Conservation (phyloP, 768 basidiomycete species). For the Amanita pseudoporphyria region DNA sequence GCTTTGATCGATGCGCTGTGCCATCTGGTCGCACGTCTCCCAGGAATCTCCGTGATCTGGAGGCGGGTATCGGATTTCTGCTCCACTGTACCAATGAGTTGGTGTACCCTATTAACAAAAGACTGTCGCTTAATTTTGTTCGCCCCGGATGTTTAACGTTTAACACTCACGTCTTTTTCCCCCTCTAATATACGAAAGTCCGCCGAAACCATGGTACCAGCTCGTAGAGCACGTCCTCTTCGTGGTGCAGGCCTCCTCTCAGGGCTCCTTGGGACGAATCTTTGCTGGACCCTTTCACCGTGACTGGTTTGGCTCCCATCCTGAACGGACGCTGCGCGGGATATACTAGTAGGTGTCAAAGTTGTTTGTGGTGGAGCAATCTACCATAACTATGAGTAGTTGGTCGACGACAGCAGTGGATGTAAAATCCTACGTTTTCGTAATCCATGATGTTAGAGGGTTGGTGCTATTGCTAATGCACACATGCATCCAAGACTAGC, state of each 20-base stretch:
- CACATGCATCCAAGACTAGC: too few species aligned
- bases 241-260: not conserved
- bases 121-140: not conserved
- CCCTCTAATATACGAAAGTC: not conserved
- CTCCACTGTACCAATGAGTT: not conserved
- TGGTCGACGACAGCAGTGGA: too few species aligned
- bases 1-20: slow-evolving; percentile 1
- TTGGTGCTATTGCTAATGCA: too few species aligned
- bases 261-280: not conserved
- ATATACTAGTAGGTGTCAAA: too few species aligned
- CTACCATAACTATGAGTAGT: too few species aligned
- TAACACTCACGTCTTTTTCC: not conserved
- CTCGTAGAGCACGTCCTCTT: not conserved
- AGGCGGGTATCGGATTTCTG: not conserved
- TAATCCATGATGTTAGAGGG: too few species aligned
- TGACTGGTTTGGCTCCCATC: not conserved
- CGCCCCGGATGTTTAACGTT: too few species aligned
- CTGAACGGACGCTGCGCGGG: not conserved
- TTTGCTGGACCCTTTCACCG: not conserved
- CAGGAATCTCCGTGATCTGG: not conserved
- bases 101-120: not conserved
- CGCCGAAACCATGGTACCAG: not conserved
- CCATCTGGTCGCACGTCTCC: not conserved
- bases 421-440: too few species aligned
- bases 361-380: too few species aligned